Base-by-base conservation (phyloP, 2,329 filamentous ascomycete genomes). In the Pleochaeta shiraiana region DNA sequence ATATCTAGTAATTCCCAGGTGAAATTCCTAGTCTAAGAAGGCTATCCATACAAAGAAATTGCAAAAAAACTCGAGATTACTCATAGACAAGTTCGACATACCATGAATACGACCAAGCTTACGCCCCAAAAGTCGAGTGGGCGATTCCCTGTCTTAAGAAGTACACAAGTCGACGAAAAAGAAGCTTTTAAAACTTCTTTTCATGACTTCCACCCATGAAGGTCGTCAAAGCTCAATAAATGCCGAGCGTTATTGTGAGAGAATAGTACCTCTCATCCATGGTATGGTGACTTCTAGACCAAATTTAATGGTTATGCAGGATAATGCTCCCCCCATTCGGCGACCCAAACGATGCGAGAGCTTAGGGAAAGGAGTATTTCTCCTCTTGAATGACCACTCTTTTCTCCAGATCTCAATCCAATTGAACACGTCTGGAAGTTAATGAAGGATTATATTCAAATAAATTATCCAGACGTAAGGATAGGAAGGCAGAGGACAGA, bases 401-500 rank as follows among this genome's bases (percentile, higher is more conserved):
- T 28, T 24, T 31, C 26, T 30, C 53, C 30, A 59, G 53, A 59
- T 30, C 30, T 59, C 11, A 59, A 14, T 24, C 53, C 11, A 26
- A 19, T n/a, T 28, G 21, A 59, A 12, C 1, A 28, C 14, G 26
- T 59, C 24, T 28, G 26, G 53, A 14, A 28, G 11, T 19, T 28
- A 24, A 28, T 59, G 53, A 59, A 59, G 28, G 28, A 28, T 59
- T 59, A 59, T 30, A 3, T 59, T n/a, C 7, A 31, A 64, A 31
- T 65, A 26, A 26, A 66, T 9, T 65, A 67, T 60, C 67, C 63
- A 60, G 6, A 66, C 2, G 61, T 67, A 9, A 50, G 9, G 21
- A 21, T 7, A 24, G 21, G 45, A n/a, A n/a, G 14, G 21, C 16
- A 19, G 45, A 67, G 19, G 34, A 37, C 7, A 37, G 34, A 37